A percentile compares a stretch with the other conserved stretches of the same genome.
phyloP scores from a whole-genome alignment of 139 green algal genomes.

The Chlorella sp. region DNA sequence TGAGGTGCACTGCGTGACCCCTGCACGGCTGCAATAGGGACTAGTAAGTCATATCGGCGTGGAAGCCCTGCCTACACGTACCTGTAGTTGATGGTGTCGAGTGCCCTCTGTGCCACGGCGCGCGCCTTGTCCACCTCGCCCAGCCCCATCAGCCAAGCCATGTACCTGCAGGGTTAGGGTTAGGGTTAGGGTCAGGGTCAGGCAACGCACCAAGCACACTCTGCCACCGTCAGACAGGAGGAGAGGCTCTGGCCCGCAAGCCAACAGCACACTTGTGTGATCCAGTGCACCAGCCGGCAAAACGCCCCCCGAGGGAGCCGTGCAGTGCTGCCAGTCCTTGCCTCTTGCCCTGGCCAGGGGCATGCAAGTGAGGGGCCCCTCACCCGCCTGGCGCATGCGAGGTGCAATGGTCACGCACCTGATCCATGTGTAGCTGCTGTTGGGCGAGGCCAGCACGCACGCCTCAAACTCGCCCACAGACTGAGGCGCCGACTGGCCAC shows the following conservation, averaged over 20 bases:
- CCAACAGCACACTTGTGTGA: too few relatives aligned
- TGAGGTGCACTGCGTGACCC: background rate
- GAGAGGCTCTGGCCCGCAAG: too few relatives aligned
- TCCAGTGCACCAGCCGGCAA: too few relatives aligned
- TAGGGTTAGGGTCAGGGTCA: too few relatives aligned
- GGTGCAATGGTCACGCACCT: constrained; percentile 15
- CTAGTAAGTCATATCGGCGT: background rate
- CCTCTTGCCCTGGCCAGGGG: too few relatives aligned
- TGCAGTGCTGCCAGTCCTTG: too few relatives aligned
- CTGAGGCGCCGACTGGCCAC: constrained; percentile 45
- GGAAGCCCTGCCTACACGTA: too few relatives aligned
- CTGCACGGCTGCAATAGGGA: background rate
- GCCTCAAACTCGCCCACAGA: constrained; percentile 75
- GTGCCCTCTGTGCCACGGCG: constrained; percentile 74
- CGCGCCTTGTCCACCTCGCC: constrained; percentile 69
- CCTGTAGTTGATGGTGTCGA: constrained; percentile 79
- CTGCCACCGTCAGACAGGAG: too few relatives aligned
- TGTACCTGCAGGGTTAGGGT: constrained; percentile 71
- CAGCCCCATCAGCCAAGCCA: constrained; percentile 82
- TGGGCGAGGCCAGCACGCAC: constrained; percentile 68
- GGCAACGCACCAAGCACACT: too few relatives aligned
- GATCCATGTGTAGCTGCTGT: constrained; percentile 86
- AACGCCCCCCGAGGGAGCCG: too few relatives aligned
- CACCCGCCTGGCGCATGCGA: background rate
- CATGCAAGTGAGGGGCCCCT: too few relatives aligned